phyloP scores from a whole-genome alignment of 352 stramenopile genomes.

The Phytophthora lateralis region DNA sequence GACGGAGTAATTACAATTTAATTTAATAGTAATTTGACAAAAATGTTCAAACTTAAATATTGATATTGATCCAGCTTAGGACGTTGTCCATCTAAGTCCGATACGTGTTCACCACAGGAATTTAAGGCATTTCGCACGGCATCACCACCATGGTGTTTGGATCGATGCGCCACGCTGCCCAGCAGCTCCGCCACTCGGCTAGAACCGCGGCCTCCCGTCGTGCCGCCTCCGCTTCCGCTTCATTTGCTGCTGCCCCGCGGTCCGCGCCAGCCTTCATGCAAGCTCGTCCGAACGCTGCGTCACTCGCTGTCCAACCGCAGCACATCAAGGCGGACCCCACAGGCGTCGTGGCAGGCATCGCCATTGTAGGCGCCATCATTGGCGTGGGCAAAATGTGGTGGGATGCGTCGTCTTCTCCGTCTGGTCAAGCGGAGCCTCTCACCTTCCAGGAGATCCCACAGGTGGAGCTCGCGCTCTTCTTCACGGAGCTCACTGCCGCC shows the following conservation, averaged over 20 bases:
- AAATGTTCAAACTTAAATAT: too few relatives aligned
- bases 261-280: conserved; percentile 13
- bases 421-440: conserved; percentile 3
- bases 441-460: conserved; percentile 65
- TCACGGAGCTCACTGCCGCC: conserved; percentile 67
- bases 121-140: conserved; percentile 12
- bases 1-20: too few relatives aligned
- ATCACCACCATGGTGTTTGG: conserved; percentile 37
- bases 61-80: too few relatives aligned
- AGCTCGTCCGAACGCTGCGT: conserved; percentile 8
- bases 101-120: conserved; percentile 17
- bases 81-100: not conserved
- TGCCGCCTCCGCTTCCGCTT: conserved; percentile 9
- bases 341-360: conserved; percentile 69
- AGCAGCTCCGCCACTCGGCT: conserved; percentile 31
- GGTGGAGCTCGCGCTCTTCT: conserved; percentile 69
- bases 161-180: conserved; percentile 32
- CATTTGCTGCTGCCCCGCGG: conserved; percentile 4
- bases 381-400: conserved; percentile 89
- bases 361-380: conserved; percentile 65
- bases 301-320: conserved; percentile 16
- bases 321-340: conserved; percentile 61
- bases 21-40: too few relatives aligned
- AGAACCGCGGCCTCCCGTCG: conserved; percentile 9
- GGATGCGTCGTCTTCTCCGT: conserved; percentile 60